Percentiles rank a stretch among this genome's conserved stretches.
Evolutionary conservation across 176 grass and related monocot species (phyloP).

Genomic region (Puya raimondii): DNA sequence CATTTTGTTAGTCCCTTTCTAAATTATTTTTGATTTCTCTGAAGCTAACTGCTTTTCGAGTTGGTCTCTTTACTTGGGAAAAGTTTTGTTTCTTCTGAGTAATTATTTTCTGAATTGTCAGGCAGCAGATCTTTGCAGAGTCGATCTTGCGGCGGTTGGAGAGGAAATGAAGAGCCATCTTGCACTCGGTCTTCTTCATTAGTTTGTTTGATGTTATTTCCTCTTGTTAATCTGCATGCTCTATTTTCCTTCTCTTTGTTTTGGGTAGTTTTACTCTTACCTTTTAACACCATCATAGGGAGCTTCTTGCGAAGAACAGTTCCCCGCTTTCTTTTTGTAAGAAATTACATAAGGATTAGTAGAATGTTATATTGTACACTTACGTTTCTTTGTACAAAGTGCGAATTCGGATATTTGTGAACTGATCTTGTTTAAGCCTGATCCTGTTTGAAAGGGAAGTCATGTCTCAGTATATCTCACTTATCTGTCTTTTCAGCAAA

Average conservation of each 20-base stretch:
- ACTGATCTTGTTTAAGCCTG: background rate
- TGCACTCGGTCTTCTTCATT: background rate
- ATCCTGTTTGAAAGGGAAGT: no score
- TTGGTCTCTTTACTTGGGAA: no score
- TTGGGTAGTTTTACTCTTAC: background rate
- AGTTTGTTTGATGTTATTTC: conserved; percentile 13
- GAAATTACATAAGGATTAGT: background rate
- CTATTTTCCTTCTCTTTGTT: background rate
- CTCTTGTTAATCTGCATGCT: background rate
- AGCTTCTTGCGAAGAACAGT: background rate
- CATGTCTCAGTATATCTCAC: no score
- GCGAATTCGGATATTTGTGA: background rate
- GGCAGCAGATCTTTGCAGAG: conserved; percentile 95
- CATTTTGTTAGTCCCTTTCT: background rate
- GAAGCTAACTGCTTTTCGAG: conserved; percentile 3
- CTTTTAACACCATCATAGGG: conserved; percentile 1
- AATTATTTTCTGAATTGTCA: conserved; percentile 25
- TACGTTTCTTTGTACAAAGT: background rate
- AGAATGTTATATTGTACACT: background rate
- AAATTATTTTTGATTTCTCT: background rate
- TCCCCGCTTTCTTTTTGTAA: background rate
- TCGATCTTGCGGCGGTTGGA: conserved; percentile 69
- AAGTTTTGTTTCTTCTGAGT: background rate
- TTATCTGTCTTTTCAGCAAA: no score
- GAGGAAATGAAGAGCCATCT: conserved; percentile 34